Evolutionary conservation across 2,329 filamentous ascomycete species (phyloP), one percentile per base, ranked within the genome.

Genomic region (Phoma sp.): DNA sequence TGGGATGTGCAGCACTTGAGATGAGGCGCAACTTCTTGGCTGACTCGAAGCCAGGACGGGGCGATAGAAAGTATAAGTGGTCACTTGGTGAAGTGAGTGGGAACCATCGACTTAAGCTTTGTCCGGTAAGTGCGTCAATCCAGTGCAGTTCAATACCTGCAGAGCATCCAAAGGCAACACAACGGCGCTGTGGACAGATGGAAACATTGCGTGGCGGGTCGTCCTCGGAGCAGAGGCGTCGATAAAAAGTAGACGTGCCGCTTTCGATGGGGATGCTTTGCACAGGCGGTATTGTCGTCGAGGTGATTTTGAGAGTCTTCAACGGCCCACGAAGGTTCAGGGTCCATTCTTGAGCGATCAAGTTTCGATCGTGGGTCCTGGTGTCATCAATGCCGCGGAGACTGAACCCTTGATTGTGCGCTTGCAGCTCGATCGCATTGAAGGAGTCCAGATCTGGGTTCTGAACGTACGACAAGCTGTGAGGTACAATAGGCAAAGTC

Each of bases 131-230:
- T 25, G 78, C 77, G 54, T 83, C 79, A 11, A 82, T 70, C 80
- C 84, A 89, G 65, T 87, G 85, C 32, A 89, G 74, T 64, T 89
- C 86, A 46, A 89, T 83, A 1, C 86, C 84, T 7, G 81, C 78
- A 11, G 81, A 80, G 58, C 84, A 87, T 12, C 87, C 87, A 74
- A 88, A 89, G 7, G 85, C 86, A 28, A 88, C 83, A 60, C 85
- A 88, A 43, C 81, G 80, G 38, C 84, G 80, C 52, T 86, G 83
- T n/a, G 86, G 86, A 60, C 84, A 88, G 28, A 89, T 83, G 0
- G 86, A 83, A 9, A 89, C 81, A 32, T 84, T 87, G n/a, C 83
- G 81, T 11, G 87, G 87, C 14, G 83, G 83, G 57, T 88, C 85
- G 47, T 88, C 82, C 30, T 81, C 73, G 2, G 81, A 84, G 64